phyloP scores from a whole-genome alignment of 2,329 filamentous ascomycete genomes.

The Trichoderma koningii region DNA sequence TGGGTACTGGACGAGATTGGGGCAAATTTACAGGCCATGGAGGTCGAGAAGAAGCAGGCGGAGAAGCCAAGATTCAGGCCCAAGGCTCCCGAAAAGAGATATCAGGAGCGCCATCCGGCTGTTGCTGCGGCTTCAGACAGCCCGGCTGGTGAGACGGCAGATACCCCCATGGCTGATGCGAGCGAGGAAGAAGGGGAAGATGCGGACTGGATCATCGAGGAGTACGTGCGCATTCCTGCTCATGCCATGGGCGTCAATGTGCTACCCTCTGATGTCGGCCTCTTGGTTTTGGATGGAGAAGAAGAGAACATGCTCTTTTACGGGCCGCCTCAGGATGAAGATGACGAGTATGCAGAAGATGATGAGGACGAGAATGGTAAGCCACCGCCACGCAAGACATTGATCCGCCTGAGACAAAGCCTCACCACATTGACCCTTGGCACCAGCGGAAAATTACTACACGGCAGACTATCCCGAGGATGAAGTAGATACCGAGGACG shows the following conservation, averaged over 20 bases:
- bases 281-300: slow-evolving; percentile 59
- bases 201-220: slow-evolving; percentile 64
- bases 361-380: slow-evolving; percentile 68
- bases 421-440: slow-evolving; percentile 26
- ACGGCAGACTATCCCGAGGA: slow-evolving; percentile 80
- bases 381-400: slow-evolving; percentile 27
- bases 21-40: slow-evolving; percentile 52
- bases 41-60: slow-evolving; percentile 44
- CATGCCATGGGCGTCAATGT: slow-evolving; percentile 52
- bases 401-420: background rate
- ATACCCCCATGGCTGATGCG: slow-evolving; percentile 44
- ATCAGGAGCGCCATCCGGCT: slow-evolving; percentile 58
- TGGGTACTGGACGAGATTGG: slow-evolving; percentile 63
- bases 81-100: slow-evolving; percentile 57
- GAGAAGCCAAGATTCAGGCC: slow-evolving; percentile 53
- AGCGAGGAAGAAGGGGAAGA: slow-evolving; percentile 52
- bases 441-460: slow-evolving; percentile 72
- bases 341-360: slow-evolving; percentile 59
- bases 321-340: slow-evolving; percentile 60
- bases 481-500: slow-evolving; percentile 68
- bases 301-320: slow-evolving; percentile 64
- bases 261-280: slow-evolving; percentile 53
- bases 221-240: slow-evolving; percentile 63
- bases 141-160: slow-evolving; percentile 27
- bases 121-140: background rate